These are phyloP conservation scores for Micractinium conductrix DNA, from an alignment of 139 green algal species.

Conservation along the genomic window DNA sequence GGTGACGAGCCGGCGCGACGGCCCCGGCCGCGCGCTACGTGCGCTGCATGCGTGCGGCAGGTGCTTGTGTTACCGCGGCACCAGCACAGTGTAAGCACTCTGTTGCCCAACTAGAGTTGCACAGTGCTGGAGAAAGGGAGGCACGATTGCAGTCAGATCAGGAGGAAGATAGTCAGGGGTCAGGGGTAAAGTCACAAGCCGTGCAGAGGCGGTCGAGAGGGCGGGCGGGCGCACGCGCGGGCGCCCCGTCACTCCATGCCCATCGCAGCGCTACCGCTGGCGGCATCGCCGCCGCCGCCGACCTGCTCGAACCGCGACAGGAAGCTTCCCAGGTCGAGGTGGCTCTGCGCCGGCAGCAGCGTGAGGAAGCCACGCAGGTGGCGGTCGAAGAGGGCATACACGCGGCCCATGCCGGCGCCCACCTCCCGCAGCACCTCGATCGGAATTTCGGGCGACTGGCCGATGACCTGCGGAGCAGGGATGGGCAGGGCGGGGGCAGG, in stretches of 20 bases:
- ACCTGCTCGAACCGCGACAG: constrained; percentile 72
- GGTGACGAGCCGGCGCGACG: too few relatives aligned
- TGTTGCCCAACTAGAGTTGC: background rate
- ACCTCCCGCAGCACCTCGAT: constrained; percentile 47
- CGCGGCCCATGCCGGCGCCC: constrained; percentile 44
- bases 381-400: constrained; percentile 56
- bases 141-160: background rate
- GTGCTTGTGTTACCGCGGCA: too few relatives aligned
- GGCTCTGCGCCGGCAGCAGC: constrained; percentile 55
- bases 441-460: constrained; percentile 28
- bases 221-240: background rate
- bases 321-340: constrained; percentile 75
- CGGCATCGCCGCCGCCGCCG: constrained; percentile 1
- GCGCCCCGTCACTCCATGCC: background rate
- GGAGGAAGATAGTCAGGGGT: too few relatives aligned
- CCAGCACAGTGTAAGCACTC: too few relatives aligned
- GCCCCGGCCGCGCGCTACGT: too few relatives aligned
- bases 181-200: background rate
- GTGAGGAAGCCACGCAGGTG: constrained; percentile 67
- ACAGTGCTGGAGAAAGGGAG: background rate
- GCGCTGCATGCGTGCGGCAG: too few relatives aligned
- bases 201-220: too few relatives aligned
- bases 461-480: constrained; percentile 6
- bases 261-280: background rate
- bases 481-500: background rate